Percentiles rank a stretch among this genome's conserved stretches.
These are phyloP conservation scores for Tolypocladium pustulatum DNA, from an alignment of 2,329 filamentous ascomycete species.

Conservation along the genomic window DNA sequence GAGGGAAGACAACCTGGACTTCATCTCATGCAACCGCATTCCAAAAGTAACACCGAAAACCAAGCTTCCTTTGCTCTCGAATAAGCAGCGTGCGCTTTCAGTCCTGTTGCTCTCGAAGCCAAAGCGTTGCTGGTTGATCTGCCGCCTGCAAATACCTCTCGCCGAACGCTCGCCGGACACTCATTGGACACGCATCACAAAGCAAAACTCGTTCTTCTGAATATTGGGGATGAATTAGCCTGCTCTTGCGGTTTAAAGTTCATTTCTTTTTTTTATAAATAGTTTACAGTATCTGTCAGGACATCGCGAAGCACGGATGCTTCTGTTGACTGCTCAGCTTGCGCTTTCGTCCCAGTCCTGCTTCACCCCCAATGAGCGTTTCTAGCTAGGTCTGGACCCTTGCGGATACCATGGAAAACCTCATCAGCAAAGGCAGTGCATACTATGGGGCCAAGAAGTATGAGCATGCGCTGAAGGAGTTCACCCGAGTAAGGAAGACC, in stretches of 20 bases:
- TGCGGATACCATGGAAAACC: not conserved
- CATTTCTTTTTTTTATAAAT: too few relatives aligned
- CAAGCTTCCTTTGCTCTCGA: not conserved
- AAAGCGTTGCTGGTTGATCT: not conserved
- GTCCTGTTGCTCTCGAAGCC: not conserved
- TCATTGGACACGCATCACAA: too few relatives aligned
- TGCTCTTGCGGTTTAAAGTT: too few relatives aligned
- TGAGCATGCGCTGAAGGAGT: constrained; percentile 23
- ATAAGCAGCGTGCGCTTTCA: not conserved
- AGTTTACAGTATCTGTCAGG: not conserved
- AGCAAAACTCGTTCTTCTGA: too few relatives aligned
- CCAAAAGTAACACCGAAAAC: not conserved
- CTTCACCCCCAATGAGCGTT: too few relatives aligned
- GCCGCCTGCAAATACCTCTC: too few relatives aligned
- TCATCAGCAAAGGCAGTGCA: not conserved
- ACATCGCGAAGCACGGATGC: not conserved
- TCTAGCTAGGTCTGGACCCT: too few relatives aligned
- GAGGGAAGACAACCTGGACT: not conserved
- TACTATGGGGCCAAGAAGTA: constrained; percentile 22
- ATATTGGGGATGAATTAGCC: too few relatives aligned
- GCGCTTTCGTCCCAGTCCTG: too few relatives aligned
- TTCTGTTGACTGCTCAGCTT: not conserved
- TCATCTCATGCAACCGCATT: not conserved
- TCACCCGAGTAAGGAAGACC: constrained; percentile 19
- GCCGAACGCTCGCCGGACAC: too few relatives aligned